Percentiles rank a stretch among this genome's conserved stretches.
Conservation (phyloP, 2,329 filamentous ascomycete genomes). For the Pezicula neosporulosa region DNA sequence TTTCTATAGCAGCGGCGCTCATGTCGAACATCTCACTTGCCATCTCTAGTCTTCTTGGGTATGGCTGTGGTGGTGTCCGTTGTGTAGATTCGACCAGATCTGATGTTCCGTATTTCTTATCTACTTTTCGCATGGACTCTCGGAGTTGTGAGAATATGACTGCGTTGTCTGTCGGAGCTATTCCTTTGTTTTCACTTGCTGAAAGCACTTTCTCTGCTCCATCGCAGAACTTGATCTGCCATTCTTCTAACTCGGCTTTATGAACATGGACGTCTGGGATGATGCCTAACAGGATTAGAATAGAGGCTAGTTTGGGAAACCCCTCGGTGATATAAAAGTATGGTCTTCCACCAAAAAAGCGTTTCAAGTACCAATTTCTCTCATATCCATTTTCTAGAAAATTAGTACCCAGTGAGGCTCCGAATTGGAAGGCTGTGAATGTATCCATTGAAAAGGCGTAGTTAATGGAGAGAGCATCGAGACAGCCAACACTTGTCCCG, state of each 20-base stretch:
- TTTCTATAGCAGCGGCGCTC: slow-evolving; percentile 60
- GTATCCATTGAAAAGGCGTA: not conserved
- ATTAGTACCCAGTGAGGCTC: not conserved
- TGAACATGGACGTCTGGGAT: not conserved
- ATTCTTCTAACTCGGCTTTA: not conserved
- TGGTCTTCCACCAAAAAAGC: not conserved
- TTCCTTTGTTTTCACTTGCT: not conserved
- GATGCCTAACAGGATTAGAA: not conserved
- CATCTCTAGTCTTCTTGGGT: not conserved
- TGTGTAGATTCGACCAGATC: not conserved
- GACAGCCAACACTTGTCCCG: not conserved
- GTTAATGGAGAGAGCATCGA: slow-evolving; percentile 50
- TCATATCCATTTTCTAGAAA: not conserved
- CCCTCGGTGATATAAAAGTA: not conserved
- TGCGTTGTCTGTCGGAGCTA: not conserved
- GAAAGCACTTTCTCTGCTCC: not conserved
- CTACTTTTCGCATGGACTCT: not conserved
- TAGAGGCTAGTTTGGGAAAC: not conserved
- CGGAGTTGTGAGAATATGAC: slow-evolving; percentile 5
- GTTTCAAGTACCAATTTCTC: not conserved
- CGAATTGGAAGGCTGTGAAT: slow-evolving; percentile 1
- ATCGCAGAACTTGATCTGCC: slow-evolving; percentile 1
- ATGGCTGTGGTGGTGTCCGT: not conserved
- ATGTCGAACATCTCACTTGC: slow-evolving; percentile 2
- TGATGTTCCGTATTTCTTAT: not conserved